These are phyloP conservation scores for Pilaira anomala DNA, from an alignment of 192 early-diverging fungal species.

Conservation along the genomic window DNA sequence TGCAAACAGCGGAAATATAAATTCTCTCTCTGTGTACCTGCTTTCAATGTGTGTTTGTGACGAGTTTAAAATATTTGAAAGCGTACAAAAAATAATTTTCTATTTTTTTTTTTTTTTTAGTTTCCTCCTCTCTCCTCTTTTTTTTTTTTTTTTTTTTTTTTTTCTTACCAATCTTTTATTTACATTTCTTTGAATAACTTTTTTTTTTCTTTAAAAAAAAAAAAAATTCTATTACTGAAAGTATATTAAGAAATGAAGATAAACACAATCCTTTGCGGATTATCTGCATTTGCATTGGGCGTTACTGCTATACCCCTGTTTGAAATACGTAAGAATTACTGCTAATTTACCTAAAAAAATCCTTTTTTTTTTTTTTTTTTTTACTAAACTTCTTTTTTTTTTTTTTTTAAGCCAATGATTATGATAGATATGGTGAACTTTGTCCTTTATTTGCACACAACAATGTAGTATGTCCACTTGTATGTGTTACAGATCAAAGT, in stretches of 20 bases:
- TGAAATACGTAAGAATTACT: constrained; percentile 3
- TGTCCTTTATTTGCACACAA: constrained; percentile 50
- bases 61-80: neutral
- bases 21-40: too few species aligned
- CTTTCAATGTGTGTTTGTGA: too few species aligned
- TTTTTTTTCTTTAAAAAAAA: too few species aligned
- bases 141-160: neutral
- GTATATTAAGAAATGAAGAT: constrained; percentile 1
- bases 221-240: too few species aligned
- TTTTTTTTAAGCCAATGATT: constrained; percentile 40
- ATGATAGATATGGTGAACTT: constrained; percentile 42
- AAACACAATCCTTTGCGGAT: constrained; percentile 9
- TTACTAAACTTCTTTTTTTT: neutral
- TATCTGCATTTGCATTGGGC: constrained; percentile 1
- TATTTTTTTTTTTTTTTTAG: neutral
- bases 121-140: too few species aligned
- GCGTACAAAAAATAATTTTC: neutral
- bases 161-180: too few species aligned
- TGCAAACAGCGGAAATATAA: too few species aligned
- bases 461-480: constrained; percentile 47
- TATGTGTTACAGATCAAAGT: constrained; percentile 48
- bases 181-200: too few species aligned
- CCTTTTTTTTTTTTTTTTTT: neutral
- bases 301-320: constrained; percentile 19
- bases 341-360: neutral